Conservation (phyloP, 805 yeast genomes). For the Lipomyces starkeyi region DNA sequence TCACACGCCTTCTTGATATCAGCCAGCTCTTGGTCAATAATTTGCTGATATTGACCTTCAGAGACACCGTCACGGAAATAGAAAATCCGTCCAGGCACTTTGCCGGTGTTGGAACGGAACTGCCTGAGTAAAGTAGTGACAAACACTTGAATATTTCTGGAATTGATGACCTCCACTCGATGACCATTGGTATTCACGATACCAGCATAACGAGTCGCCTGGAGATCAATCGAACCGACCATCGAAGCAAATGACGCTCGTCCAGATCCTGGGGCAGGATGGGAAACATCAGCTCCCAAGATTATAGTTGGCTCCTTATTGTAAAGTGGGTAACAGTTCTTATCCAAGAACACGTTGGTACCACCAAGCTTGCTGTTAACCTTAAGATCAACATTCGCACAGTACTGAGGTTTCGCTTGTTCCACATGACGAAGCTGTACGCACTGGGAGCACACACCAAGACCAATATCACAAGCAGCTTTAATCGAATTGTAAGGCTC, state of each 20-base stretch:
- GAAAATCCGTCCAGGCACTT: conserved; percentile 42
- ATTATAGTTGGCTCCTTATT: conserved; percentile 42
- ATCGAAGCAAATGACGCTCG: conserved; percentile 29
- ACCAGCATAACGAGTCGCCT: conserved; percentile 28
- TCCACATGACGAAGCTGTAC: conserved; percentile 43
- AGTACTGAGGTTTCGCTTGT: conserved; percentile 43
- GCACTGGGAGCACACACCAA: conserved; percentile 45
- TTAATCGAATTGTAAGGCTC: conserved; percentile 43
- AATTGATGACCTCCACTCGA: conserved; percentile 23
- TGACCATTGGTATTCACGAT: conserved; percentile 25
- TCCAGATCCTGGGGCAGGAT: conserved; percentile 39
- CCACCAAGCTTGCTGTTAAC: conserved; percentile 47
- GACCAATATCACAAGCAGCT: conserved; percentile 42
- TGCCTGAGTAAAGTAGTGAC: conserved; percentile 16
- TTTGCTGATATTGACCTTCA: conserved; percentile 45
- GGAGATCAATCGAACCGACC: conserved; percentile 26
- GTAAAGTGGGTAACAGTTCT: conserved; percentile 34
- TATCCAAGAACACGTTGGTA: conserved; percentile 40
- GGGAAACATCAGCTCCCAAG: conserved; percentile 45
- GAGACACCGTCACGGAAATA: conserved; percentile 49
- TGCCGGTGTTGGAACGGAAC: conserved; percentile 37
- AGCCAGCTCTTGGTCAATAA: conserved; percentile 45
- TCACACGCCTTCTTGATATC: conserved; percentile 36
- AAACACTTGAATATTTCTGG: conserved; percentile 16
- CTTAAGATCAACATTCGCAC: conserved; percentile 47